Base-by-base conservation (phyloP, 108 stramenopile genomes). In the Thalassiosira profunda region DNA sequence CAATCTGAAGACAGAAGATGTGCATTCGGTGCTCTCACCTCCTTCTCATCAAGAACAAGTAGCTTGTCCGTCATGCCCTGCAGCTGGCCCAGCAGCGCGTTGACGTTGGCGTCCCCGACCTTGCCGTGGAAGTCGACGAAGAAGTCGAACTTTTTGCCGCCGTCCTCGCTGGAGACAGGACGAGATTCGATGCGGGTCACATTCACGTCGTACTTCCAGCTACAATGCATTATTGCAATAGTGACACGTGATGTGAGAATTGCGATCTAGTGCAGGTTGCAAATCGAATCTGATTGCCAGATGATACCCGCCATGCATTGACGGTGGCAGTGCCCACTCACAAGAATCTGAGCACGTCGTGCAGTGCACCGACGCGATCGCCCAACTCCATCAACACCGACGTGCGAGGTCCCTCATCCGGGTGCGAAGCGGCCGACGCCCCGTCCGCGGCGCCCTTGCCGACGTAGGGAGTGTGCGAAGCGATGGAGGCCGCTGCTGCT, bases 161-260 rank as follows among this genome's bases (percentile, higher is more conserved):
- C 46, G 8, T 49, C 74, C 6, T 30, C 35, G 12, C 38, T 48
- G 20, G 21, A 74, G 8, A 74, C 63, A 24, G 93, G 93, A 45
- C 92, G 84, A 42, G 86, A 88, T 73, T 98, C 98, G 26, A 98
- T 96, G 20, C 95, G 76, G 12, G 91, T 87, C 38, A 98, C 72
- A 69, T 95, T 96, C 41, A 98, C 73, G 49, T 97, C 93, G 65
- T 93, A 90, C 63, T 96, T 96, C 92, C 94, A 96, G 55, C 75
- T 76, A 34, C 29, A 35, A 1, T 18, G 9, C 29, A 7, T 18
- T 8, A 17, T n/a, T n/a, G n/a, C n/a, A n/a, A n/a, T n/a, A n/a
- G n/a, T n/a, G n/a, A n/a, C n/a, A n/a, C n/a, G n/a, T n/a, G n/a
- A n/a, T n/a, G n/a, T n/a, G n/a, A n/a, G n/a, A n/a, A n/a, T n/a